A percentile compares a stretch with the other conserved stretches of the same genome.
These are phyloP conservation scores for Mesostigma viride DNA, from an alignment of 139 green algal species.

Conservation along the genomic window DNA sequence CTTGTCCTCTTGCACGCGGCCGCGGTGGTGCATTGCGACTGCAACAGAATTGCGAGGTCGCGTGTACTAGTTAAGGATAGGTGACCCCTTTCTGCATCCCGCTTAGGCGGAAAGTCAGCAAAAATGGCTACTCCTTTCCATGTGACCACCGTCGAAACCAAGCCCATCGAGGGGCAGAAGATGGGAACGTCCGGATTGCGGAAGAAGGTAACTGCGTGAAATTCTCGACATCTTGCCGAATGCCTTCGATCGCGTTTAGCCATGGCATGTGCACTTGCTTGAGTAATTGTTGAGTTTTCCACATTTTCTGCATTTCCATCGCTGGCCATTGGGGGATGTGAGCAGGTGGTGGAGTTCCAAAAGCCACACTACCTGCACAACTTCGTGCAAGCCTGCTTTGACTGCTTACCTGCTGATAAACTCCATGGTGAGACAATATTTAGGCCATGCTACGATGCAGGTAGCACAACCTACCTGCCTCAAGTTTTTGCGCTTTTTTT, in stretches of 20 bases:
- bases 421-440: constrained; percentile 16
- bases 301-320: constrained; percentile 9
- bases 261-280: background rate
- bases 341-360: constrained; percentile 30
- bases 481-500: background rate
- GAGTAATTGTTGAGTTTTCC: background rate
- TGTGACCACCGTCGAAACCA: constrained; percentile 40
- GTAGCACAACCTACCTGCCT: background rate
- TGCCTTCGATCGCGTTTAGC: background rate
- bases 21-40: no score
- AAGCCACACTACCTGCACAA: constrained; percentile 33
- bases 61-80: no score
- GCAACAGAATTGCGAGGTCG: no score
- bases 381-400: constrained; percentile 35
- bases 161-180: constrained; percentile 94
- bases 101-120: no score
- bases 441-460: background rate
- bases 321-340: background rate
- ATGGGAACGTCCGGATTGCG: constrained; percentile 84
- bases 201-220: constrained; percentile 59
- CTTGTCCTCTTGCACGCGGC: no score
- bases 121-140: no score
- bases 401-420: constrained; percentile 31
- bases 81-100: no score
- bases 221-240: background rate